Percentiles rank a stretch among this genome's conserved stretches.
These are phyloP conservation scores for Mycena epipterygia DNA, from an alignment of 768 basidiomycete genomes.

Conservation along the genomic window DNA sequence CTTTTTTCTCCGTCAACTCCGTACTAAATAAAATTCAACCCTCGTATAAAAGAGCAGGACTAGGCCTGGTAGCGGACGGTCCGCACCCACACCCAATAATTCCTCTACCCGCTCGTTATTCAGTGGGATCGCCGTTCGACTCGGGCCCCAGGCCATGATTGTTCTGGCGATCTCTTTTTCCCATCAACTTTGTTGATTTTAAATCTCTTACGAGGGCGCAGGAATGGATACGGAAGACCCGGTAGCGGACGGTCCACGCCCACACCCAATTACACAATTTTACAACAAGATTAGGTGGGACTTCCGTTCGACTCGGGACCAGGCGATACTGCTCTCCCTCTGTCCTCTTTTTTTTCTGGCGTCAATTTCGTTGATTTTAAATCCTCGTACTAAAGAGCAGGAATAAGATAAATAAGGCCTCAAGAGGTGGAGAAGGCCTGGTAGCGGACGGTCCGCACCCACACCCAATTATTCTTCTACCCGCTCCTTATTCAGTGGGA, in stretches of 20 bases:
- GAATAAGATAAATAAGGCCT: too few species aligned
- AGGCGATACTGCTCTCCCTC: background rate
- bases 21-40: too few species aligned
- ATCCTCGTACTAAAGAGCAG: background rate
- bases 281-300: background rate
- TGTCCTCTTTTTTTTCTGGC: background rate
- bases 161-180: background rate
- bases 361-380: background rate
- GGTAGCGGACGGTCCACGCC: too few species aligned
- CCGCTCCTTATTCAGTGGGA: background rate
- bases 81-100: too few species aligned
- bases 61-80: too few species aligned
- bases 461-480: background rate
- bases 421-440: background rate
- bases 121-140: too few species aligned
- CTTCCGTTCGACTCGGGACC: background rate
- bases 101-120: too few species aligned
- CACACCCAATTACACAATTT: background rate
- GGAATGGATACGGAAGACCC: too few species aligned
- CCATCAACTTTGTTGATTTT: too few species aligned
- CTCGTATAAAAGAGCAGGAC: too few species aligned
- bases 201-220: too few species aligned
- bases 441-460: slow-evolving; percentile 3
- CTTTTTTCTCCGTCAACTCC: too few species aligned
- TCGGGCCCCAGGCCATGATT: background rate